Percentiles rank a stretch among this genome's conserved stretches.
Conservation (phyloP, 2,329 filamentous ascomycete genomes). For the Aureobasidium pullulans region DNA sequence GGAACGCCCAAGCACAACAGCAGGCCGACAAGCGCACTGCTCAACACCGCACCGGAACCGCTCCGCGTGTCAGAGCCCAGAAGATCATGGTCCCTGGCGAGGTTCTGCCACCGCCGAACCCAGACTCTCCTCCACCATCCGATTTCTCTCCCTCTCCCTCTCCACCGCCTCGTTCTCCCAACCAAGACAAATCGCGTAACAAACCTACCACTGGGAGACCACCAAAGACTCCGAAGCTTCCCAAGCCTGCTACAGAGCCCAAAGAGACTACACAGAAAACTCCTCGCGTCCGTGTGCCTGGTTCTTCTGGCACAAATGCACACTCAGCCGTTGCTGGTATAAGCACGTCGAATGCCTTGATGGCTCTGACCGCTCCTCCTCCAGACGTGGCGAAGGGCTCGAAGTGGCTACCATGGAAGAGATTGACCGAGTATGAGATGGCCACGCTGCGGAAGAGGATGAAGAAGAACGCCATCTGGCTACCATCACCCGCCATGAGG, state of each 20-base stretch:
- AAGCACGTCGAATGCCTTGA: constrained; percentile 55
- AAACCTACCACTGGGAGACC: not conserved
- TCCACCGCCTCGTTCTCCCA: constrained; percentile 27
- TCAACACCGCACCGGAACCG: constrained; percentile 15
- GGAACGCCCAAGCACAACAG: constrained; percentile 15
- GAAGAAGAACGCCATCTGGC: constrained; percentile 89
- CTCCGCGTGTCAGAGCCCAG: constrained; percentile 18
- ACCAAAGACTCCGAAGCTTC: constrained; percentile 28
- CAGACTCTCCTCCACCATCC: constrained; percentile 24
- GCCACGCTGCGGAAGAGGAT: constrained; percentile 70
- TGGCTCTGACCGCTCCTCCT: constrained; percentile 52
- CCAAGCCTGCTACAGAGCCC: constrained; percentile 30
- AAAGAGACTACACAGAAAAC: constrained; percentile 38
- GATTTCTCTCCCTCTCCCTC: constrained; percentile 31
- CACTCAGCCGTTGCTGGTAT: constrained; percentile 49
- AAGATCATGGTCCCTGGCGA: constrained; percentile 38
- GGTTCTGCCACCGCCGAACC: constrained; percentile 37
- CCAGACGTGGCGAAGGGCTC: constrained; percentile 53
- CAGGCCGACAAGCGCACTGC: constrained; percentile 15
- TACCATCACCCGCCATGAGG: constrained; percentile 79
- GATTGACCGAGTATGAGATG: constrained; percentile 61
- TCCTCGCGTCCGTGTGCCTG: constrained; percentile 33
- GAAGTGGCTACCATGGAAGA: constrained; percentile 55
- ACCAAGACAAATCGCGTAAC: constrained; percentile 21
- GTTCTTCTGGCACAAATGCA: constrained; percentile 45